Percentiles rank a stretch among this genome's conserved stretches.
Conservation (phyloP, 2,329 filamentous ascomycete genomes). For the Periconia digitata region DNA sequence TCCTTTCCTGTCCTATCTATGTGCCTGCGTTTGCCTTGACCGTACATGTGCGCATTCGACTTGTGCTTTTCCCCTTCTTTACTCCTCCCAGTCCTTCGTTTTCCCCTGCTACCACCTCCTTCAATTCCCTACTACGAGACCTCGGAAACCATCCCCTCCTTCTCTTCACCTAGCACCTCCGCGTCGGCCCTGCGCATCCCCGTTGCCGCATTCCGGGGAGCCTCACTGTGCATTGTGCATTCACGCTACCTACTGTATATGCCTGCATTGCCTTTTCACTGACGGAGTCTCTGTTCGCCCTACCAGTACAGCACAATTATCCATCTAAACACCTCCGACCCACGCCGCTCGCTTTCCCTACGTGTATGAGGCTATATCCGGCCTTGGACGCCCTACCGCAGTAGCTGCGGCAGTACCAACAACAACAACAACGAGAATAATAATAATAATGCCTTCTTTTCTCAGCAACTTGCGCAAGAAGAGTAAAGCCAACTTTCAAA, state of each 20-base stretch:
- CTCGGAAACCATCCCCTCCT: not conserved
- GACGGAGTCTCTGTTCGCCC: constrained; percentile 27
- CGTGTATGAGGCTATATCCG: constrained; percentile 6
- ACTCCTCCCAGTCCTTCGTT: not conserved
- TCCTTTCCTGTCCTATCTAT: not conserved
- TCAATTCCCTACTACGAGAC: not conserved
- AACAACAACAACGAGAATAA: no score
- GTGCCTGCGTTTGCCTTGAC: not conserved
- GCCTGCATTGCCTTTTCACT: no score
- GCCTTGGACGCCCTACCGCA: constrained; percentile 2
- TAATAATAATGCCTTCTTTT: constrained; percentile 57
- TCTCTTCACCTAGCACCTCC: not conserved
- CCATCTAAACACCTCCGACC: not conserved
- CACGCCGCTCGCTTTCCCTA: constrained; percentile 1
- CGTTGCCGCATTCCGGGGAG: no score
- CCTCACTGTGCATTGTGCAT: no score
- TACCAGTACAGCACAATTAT: constrained; percentile 26
- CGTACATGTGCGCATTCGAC: not conserved
- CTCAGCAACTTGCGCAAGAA: constrained; percentile 76
- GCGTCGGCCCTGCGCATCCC: no score
- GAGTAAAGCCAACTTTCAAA: constrained; percentile 71
- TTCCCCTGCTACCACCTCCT: not conserved
- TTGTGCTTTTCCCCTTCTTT: no score
- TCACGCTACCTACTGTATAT: constrained; percentile 26
- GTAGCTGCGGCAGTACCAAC: constrained; percentile 11